A percentile compares a stretch with the other conserved stretches of the same genome.
These are phyloP conservation scores for Cladophialophora bantiana DNA, from an alignment of 2,329 filamentous ascomycete genomes.

Conservation along the genomic window DNA sequence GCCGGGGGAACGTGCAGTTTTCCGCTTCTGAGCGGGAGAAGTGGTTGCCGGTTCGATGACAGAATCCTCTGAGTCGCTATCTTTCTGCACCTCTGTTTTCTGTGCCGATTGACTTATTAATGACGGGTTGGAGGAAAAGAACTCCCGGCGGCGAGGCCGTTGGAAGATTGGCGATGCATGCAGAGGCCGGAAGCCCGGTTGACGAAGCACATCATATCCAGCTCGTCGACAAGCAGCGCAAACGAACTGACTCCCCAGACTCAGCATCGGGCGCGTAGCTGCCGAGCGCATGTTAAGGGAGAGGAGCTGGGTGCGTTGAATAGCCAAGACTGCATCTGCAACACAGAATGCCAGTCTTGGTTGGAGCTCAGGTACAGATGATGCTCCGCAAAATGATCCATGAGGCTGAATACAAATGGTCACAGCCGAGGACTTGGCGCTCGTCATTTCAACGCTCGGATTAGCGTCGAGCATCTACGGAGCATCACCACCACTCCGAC, in stretches of 20 bases:
- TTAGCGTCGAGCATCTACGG: slow-evolving; percentile 8
- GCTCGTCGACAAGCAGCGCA: slow-evolving; percentile 46
- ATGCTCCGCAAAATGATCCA: slow-evolving; percentile 1
- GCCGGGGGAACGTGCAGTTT: slow-evolving; percentile 58
- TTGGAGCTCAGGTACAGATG: slow-evolving; percentile 3
- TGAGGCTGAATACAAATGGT: slow-evolving; percentile 7
- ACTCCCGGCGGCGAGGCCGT: slow-evolving; percentile 62
- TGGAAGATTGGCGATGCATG: slow-evolving; percentile 47
- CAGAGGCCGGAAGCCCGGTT: slow-evolving; percentile 46
- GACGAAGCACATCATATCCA: slow-evolving; percentile 40
- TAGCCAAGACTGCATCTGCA: not conserved
- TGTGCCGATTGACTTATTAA: slow-evolving; percentile 33
- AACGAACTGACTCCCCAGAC: slow-evolving; percentile 32
- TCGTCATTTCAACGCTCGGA: slow-evolving; percentile 27
- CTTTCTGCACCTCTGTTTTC: slow-evolving; percentile 21
- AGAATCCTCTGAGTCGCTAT: slow-evolving; percentile 1
- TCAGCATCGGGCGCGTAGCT: slow-evolving; percentile 22
- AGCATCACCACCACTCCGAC: slow-evolving; percentile 1
- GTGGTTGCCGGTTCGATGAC: slow-evolving; percentile 1
- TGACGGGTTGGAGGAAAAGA: slow-evolving; percentile 71
- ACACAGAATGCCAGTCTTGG: not conserved
- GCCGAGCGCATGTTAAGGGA: slow-evolving; percentile 21
- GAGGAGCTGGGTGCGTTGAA: not conserved
- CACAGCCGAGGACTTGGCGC: slow-evolving; percentile 27
- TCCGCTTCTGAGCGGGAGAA: slow-evolving; percentile 52